phyloP scores from a whole-genome alignment of 2,329 filamentous ascomycete species.

The Trichoderma oligosporum region DNA sequence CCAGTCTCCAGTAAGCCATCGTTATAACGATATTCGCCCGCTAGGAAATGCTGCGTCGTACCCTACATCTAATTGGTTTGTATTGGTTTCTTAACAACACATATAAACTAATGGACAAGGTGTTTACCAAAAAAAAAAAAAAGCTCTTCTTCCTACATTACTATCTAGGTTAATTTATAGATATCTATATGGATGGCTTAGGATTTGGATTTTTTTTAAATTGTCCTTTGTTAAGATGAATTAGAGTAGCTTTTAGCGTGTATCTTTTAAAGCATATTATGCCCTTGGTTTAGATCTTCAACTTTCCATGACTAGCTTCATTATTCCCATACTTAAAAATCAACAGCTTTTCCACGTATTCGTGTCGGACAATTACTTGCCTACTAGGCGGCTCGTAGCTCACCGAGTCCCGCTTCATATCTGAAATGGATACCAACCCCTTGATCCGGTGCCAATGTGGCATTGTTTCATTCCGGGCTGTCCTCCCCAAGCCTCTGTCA shows the following conservation, averaged over 20 bases:
- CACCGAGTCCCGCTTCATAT: not conserved
- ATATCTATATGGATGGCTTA: too few species aligned
- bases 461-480: slow-evolving; percentile 35
- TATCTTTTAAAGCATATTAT: slow-evolving; percentile 1
- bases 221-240: too few species aligned
- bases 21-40: not conserved
- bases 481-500: slow-evolving; percentile 33
- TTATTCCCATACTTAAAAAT: not conserved
- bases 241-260: slow-evolving; percentile 1
- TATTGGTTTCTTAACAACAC: too few species aligned
- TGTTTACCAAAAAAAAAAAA: too few species aligned
- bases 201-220: too few species aligned
- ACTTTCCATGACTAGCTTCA: not conserved
- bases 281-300: not conserved
- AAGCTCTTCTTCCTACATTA: too few species aligned
- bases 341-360: not conserved
- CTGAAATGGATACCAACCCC: slow-evolving; percentile 21
- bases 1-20: not conserved
- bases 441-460: slow-evolving; percentile 40
- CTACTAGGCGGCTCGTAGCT: too few species aligned
- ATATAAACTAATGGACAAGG: too few species aligned
- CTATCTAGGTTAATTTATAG: too few species aligned
- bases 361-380: too few species aligned
- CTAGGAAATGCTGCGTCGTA: too few species aligned
- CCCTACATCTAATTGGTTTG: too few species aligned